Percentiles rank a stretch among this genome's conserved stretches.
These are phyloP conservation scores for Colletotrichum zoysiae DNA, from an alignment of 2,329 filamentous ascomycete species.

Conservation along the genomic window DNA sequence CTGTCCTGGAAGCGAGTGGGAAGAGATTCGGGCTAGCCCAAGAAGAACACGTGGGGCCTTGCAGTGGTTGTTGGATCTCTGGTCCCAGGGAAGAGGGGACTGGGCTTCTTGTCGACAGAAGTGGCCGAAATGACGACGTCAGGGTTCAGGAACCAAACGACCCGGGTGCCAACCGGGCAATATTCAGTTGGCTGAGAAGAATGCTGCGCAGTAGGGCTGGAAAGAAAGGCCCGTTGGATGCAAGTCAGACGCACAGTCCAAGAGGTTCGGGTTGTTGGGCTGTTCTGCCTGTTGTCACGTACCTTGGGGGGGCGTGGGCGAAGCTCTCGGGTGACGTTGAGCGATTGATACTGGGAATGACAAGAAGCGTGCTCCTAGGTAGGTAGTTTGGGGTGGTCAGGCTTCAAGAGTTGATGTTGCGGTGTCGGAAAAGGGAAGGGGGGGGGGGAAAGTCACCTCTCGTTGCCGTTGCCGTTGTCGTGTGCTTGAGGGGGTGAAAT, in stretches of 20 bases:
- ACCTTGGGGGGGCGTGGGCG: constrained; percentile 7
- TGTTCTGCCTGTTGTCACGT: constrained; percentile 4
- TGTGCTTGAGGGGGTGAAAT: constrained; percentile 28
- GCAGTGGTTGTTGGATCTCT: constrained; percentile 16
- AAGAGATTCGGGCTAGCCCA: constrained; percentile 25
- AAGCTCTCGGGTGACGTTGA: constrained; percentile 18
- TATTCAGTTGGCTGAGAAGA: constrained; percentile 27
- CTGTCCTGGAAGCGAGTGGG: constrained; percentile 15
- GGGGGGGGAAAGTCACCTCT: background rate
- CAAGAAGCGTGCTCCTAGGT: constrained; percentile 9
- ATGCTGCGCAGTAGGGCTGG: constrained; percentile 35
- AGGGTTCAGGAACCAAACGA: constrained; percentile 32
- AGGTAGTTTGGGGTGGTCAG: constrained; percentile 13
- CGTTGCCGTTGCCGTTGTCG: constrained; percentile 13
- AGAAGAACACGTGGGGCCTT: constrained; percentile 45
- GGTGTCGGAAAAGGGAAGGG: constrained; percentile 5
- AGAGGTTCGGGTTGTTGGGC: constrained; percentile 30
- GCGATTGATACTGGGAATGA: background rate
- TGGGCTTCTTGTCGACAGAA: constrained; percentile 10
- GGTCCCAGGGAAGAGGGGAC: constrained; percentile 13
- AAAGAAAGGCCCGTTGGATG: constrained; percentile 36
- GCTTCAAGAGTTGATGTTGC: constrained; percentile 26
- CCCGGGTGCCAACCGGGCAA: constrained; percentile 33
- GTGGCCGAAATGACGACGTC: constrained; percentile 5
- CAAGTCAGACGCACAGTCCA: constrained; percentile 40